These are phyloP conservation scores for Phytophthora nicotianae DNA, from an alignment of 352 stramenopile species.

Conservation along the genomic window DNA sequence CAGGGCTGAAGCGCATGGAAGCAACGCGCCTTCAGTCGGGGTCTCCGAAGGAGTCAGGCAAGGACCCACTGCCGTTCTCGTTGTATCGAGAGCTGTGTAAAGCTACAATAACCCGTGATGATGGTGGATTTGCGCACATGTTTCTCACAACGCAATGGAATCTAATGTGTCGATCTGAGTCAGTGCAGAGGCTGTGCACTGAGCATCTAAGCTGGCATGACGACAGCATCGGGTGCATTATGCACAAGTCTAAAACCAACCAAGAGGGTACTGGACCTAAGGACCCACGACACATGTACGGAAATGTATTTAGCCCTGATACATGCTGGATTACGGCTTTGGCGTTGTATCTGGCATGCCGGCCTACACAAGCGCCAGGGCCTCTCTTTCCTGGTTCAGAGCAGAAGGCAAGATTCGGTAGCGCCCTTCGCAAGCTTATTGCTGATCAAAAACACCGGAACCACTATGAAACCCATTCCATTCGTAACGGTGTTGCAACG, in stretches of 20 bases:
- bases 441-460: background rate
- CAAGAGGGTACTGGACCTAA: too few relatives aligned
- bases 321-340: too few relatives aligned
- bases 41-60: background rate
- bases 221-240: too few relatives aligned
- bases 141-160: too few relatives aligned
- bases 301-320: too few relatives aligned
- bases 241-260: too few relatives aligned
- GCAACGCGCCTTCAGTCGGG: background rate
- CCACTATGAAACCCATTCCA: background rate
- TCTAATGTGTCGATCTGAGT: too few relatives aligned
- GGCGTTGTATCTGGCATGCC: too few relatives aligned
- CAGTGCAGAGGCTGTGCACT: too few relatives aligned
- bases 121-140: background rate
- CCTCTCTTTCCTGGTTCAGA: conserved; percentile 8
- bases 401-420: conserved; percentile 4
- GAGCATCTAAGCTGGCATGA: too few relatives aligned
- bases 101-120: background rate
- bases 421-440: background rate
- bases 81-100: background rate
- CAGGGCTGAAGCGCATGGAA: background rate
- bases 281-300: too few relatives aligned
- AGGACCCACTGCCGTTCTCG: background rate
- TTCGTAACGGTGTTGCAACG: background rate
- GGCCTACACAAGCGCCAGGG: background rate